Evolutionary conservation across 2,329 filamentous ascomycete species (phyloP), one percentile per base, ranked within the genome.

Genomic region (Aspergillus aculeatus): DNA sequence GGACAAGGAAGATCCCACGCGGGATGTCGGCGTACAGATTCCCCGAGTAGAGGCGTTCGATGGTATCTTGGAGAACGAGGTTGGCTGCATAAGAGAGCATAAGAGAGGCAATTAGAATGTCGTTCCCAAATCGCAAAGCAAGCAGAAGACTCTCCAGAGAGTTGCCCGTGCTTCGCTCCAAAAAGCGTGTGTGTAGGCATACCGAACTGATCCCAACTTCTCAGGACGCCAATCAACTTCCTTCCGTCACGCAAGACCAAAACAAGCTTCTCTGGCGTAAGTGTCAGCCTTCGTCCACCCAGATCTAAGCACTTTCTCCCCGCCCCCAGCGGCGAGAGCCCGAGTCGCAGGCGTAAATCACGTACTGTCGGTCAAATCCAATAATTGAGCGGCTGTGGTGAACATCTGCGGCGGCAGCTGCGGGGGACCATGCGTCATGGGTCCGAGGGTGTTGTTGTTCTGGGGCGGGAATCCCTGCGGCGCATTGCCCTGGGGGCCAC

Each of bases 131-230:
- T 29, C 26, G 26, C 26, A 29, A 29, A 29, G 26, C 26, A 6
- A 29, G 26, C 26, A 29, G 9, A 29, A 29, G 26, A 5, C 26
- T 29, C 9, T 29, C 7, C 26, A 29, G 26, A 7, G 7, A 29
- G 26, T 29, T 3, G 3, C 26, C 26, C 7, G 26, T 29, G 26
- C 26, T 9, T 29, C 16, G 32, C 32, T 35, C 12, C 32, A 10
- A 4, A 35, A 16, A 1, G 32, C 4, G 12, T 16, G 12, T 16
- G 11, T 16, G n/a, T 44, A 47, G 55, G 57, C 82, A 71, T 87
- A 96, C 93, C 94, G 73, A 96, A 98, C 77, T 99, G 95, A 78
- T 99, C 95, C 92, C 95, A 99, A 68, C 91, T 96, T 71, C 95
- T 85, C 67, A 99, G 80, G 50, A 98, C 91, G 31, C 95, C 95